Conservation (phyloP, 108 stramenopile genomes). For the Chaetoceros muelleri region DNA sequence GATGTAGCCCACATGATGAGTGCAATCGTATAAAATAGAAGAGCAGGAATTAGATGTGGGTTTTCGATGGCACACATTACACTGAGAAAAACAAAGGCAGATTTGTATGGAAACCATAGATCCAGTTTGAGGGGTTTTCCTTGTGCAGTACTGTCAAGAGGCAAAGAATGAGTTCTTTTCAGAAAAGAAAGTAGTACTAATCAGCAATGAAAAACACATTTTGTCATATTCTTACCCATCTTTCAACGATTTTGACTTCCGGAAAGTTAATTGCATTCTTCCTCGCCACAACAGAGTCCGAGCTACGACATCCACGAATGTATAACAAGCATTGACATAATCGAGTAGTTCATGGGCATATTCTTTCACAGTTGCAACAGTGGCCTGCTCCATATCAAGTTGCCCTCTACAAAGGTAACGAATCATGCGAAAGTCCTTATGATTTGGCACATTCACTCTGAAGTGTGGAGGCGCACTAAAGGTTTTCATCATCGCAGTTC, state of each 20-base stretch:
- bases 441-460: constrained; percentile 21
- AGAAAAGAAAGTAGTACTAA: too few relatives aligned
- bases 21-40: constrained; percentile 18
- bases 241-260: too few relatives aligned
- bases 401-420: constrained; percentile 38
- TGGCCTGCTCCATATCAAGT: constrained; percentile 24
- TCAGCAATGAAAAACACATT: too few relatives aligned
- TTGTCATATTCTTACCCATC: too few relatives aligned
- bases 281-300: constrained; percentile 36
- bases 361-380: constrained; percentile 18
- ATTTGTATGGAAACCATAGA: constrained; percentile 38
- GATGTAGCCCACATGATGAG: constrained; percentile 23
- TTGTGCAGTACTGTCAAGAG: too few relatives aligned
- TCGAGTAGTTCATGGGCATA: constrained; percentile 21
- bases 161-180: too few relatives aligned
- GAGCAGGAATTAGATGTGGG: constrained; percentile 16
- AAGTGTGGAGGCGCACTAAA: constrained; percentile 12
- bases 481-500: constrained; percentile 7
- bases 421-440: constrained; percentile 34
- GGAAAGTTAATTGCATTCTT: constrained; percentile 5
- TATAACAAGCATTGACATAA: constrained; percentile 18
- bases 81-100: constrained; percentile 16
- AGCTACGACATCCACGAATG: constrained; percentile 21
- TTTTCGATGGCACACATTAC: constrained; percentile 13
- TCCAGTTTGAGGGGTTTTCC: too few relatives aligned